Evolutionary conservation across 305 asterid genomes (phyloP).

Genomic region (Ruellia speciosa): DNA sequence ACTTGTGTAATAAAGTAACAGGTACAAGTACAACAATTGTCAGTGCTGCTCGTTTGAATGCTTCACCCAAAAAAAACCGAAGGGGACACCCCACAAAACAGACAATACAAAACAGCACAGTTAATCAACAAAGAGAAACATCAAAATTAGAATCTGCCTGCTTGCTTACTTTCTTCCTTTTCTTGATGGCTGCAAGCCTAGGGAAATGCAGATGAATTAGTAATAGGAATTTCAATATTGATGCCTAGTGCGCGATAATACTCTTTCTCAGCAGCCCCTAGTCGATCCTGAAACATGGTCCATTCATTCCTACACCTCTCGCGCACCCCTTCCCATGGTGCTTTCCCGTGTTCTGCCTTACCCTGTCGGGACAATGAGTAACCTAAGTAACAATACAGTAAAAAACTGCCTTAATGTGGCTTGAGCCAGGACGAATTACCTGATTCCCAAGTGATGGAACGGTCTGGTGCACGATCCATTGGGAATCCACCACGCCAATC

Average conservation of each 20-base stretch:
- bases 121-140: neutral
- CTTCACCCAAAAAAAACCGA: neutral
- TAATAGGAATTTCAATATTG: slow-evolving; percentile 53
- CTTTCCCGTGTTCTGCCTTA: slow-evolving; percentile 64
- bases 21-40: too few species aligned
- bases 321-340: slow-evolving; percentile 97
- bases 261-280: slow-evolving; percentile 60
- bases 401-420: too few species aligned
- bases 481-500: slow-evolving; percentile 91
- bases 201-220: slow-evolving; percentile 16
- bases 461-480: slow-evolving; percentile 91
- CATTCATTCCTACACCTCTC: slow-evolving; percentile 86
- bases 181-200: neutral
- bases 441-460: slow-evolving; percentile 93
- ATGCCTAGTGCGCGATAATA: slow-evolving; percentile 58
- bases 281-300: slow-evolving; percentile 67
- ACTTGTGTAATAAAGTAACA: neutral
- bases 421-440: slow-evolving; percentile 27
- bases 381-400: neutral
- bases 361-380: slow-evolving; percentile 37
- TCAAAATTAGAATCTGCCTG: too few species aligned
- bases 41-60: neutral
- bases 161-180: too few species aligned
- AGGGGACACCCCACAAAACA: too few species aligned
- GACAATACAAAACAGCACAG: neutral